These are phyloP conservation scores for Citrullus colocynthis DNA, from an alignment of 306 rosid species.

Conservation along the genomic window DNA sequence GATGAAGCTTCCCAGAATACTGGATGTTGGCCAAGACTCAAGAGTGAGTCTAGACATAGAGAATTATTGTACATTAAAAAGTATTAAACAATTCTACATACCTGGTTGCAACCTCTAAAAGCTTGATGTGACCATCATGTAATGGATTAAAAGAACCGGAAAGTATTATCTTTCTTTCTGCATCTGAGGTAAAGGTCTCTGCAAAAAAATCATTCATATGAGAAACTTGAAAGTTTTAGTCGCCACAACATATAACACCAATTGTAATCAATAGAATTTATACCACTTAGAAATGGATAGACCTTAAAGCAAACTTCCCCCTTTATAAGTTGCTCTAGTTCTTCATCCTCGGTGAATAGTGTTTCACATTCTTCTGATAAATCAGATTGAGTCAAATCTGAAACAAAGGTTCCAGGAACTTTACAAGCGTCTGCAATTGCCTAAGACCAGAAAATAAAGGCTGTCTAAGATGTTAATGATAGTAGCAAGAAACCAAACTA, in stretches of 20 bases:
- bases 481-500: neutral
- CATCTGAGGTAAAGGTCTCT: slow-evolving; percentile 23
- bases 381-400: slow-evolving; percentile 52
- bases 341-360: slow-evolving; percentile 56
- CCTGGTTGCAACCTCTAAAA: slow-evolving; percentile 79
- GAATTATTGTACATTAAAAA: neutral
- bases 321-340: slow-evolving; percentile 61
- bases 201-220: slow-evolving; percentile 11
- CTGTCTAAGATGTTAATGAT: slow-evolving; percentile 21
- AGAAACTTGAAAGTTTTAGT: neutral
- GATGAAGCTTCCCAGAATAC: neutral
- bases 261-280: slow-evolving; percentile 11
- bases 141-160: slow-evolving; percentile 90
- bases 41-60: neutral
- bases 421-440: slow-evolving; percentile 74
- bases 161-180: slow-evolving; percentile 63
- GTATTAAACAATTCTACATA: slow-evolving; percentile 17
- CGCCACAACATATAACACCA: neutral
- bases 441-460: slow-evolving; percentile 41
- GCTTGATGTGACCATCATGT: slow-evolving; percentile 80
- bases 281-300: slow-evolving; percentile 72
- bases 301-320: slow-evolving; percentile 74
- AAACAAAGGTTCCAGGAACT: slow-evolving; percentile 46
- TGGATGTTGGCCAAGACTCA: neutral
- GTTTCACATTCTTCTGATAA: slow-evolving; percentile 43